These are phyloP conservation scores for Xylariales sp. DNA, from an alignment of 2,329 filamentous ascomycete genomes.

Conservation along the genomic window DNA sequence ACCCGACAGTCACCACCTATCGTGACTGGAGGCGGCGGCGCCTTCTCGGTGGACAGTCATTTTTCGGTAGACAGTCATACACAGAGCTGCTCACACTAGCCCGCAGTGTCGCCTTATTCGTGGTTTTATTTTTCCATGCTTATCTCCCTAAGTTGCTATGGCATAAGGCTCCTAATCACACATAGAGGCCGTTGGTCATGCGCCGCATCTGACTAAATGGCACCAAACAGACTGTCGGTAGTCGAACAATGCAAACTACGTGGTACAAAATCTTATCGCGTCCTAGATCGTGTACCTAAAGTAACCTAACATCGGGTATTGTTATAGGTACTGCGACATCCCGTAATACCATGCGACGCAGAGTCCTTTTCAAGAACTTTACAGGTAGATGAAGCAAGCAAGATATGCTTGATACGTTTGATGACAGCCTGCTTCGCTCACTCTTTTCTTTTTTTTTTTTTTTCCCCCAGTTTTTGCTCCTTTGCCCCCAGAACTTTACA, in stretches of 20 bases:
- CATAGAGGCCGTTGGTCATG: neutral
- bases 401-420: neutral
- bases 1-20: neutral
- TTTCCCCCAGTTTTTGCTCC: neutral
- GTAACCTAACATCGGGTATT: neutral
- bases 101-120: neutral
- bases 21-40: neutral
- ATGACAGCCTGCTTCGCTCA: too few species aligned
- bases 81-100: neutral
- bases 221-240: neutral
- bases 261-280: neutral
- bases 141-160: neutral
- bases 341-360: neutral
- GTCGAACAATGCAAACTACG: neutral
- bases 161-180: slow-evolving; percentile 28
- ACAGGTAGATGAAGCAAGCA: neutral
- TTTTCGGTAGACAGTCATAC: slow-evolving; percentile 4
- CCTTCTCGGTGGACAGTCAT: slow-evolving; percentile 3
- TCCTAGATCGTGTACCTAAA: neutral
- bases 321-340: neutral
- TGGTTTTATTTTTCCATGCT: neutral
- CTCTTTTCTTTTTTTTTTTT: too few species aligned
- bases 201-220: slow-evolving; percentile 6
- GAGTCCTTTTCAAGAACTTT: neutral
- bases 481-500: neutral